Evolutionary conservation across 2,329 filamentous ascomycete genomes (phyloP), one percentile per base, ranked within the genome.

Genomic region (Neonectria neomacrospora): DNA sequence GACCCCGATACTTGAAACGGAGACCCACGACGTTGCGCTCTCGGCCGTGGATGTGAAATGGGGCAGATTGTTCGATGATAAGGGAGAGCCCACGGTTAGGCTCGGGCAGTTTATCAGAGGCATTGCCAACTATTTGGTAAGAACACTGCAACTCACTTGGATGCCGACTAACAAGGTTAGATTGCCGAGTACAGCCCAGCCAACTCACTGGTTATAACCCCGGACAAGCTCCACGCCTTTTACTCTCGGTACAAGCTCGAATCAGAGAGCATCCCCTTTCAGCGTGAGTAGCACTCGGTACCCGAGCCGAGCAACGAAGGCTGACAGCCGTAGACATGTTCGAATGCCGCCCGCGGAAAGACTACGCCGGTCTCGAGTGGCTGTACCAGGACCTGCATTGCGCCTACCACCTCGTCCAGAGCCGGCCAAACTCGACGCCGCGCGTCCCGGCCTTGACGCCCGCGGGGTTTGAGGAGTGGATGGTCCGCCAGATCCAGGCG

Each of bases 151-250:
- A 8, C 5, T 23, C 23, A 8, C 22, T 9, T 26, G 53, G n/a
- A 50, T 32, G 28, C 8, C 16, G 7, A 32, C 66, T 71, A 28
- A 64, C n/a, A 2, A 12, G 34, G 1, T 0, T 28, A 80, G 77
- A 76, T 77, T 58, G 55, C 69, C 3, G 74, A 77, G 30, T 78
- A 73, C 54, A 68, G 67, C n/a, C 75, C 76, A 4, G 63, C 57
- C 34, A 70, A 74, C 54, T 76, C 74, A 2, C 55, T 95, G 16
- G 91, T 96, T 44, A 84, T 97, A 37, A 87, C 90, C 0, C 93
- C 93, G 0, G 80, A 87, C 5, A 96, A 96, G 79, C 86, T 97
- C 81, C 83, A 87, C 14, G 83, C 85, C 51, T 92, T 94, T 69
- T 96, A 96, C 74, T 82, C 86, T 16, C 85, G 87, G 57, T 91